Evolutionary conservation across 2,329 filamentous ascomycete species (phyloP), one percentile per base, ranked within the genome.

Genomic region (Trichoderma sp.): DNA sequence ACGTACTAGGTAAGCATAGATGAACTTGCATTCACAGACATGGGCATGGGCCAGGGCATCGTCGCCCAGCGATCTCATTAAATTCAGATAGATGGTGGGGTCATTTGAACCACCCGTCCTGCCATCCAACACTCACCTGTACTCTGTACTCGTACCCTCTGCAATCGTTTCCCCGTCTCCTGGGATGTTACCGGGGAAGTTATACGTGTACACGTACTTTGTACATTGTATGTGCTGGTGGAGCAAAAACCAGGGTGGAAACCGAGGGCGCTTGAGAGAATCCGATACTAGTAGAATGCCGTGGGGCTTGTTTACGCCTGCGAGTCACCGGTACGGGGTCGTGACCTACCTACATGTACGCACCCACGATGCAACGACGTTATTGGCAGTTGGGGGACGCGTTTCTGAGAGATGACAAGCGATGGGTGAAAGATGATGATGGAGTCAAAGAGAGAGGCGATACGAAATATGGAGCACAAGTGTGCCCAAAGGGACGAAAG

Each of bases 371-470:
- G 43, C 47, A n/a, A 19, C 21, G 14, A 61, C 17, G 30, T 44
- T 52, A 52, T 61, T 52, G 39, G 59, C 41, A 39, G 58, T 62
- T 54, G 50, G 41, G 17, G 39, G 41, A 30, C 41, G 41, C 15
- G 28, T 54, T 65, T 65, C 63, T 65, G 63, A 65, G 47, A 65
- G 55, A 45, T 65, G 63, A 65, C 48, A 59, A 60, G 48, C 41
- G 41, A 30, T 60, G 39, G 57, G 10, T 30, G 55, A 65, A 41
- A 59, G 41, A 17, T 58, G 55, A 65, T 44, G 54, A 34, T 7
- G 10, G 30, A 34, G 30, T 10, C 9, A 34, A 34, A 34, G 30
- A 51, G 55, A 30, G n/a, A 39, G 45, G 19, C 15, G 39, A 41
- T 26, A 63, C 41, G 39, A 44, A 55, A 26, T 62, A 63, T 48